Evolutionary conservation across 441 rosid species (phyloP), one percentile per base, ranked within the genome.

Genomic region (Pelargonium australe): DNA sequence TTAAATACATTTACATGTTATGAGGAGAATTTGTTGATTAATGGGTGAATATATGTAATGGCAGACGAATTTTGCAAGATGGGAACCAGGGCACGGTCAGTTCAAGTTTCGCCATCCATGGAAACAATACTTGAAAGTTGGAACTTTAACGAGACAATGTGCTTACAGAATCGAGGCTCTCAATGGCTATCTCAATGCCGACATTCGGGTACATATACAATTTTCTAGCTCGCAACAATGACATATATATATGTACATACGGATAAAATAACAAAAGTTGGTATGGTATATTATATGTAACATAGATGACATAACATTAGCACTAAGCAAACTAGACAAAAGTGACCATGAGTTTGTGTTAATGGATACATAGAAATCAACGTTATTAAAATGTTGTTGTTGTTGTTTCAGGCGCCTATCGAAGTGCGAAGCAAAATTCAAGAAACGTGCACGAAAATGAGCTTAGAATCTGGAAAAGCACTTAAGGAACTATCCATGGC

Each of bases 61-160:
- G 47, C 76, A 87, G 97, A 90, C 90, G 8, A 86, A 85, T 76
- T 86, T 84, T 51, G 94, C 92, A 0, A 78, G 80, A 69, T 91
- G 97, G 97, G 96, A 91, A 51, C 96, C 94, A 19, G 70, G 85
- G 49, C 97, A 86, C 28, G 95, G 96, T 11, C 73, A 77, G 20
- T 91, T 91, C 75, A 61, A 61, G 60, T 91, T 87, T 71, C 75
- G 81, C 0, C 97, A 89, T 71, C 94, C 97, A 5, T 89, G 96
- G 96, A 78, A 83, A 47, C 83, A 79, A 5, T 91, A 87, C 74
- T 78, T 85, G 5, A 73, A 81, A 69, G 12, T 85, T n/a, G 89
- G 85, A 68, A 76, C 72, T 7, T 69, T 77, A 45, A 72, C 74
- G 17, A 80, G 87, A 0, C 72, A 80, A 41, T 84, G 89, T 63